Evolutionary conservation across 768 basidiomycete species (phyloP), one percentile per base, ranked within the genome.

Genomic region (Lentinus brumalis): DNA sequence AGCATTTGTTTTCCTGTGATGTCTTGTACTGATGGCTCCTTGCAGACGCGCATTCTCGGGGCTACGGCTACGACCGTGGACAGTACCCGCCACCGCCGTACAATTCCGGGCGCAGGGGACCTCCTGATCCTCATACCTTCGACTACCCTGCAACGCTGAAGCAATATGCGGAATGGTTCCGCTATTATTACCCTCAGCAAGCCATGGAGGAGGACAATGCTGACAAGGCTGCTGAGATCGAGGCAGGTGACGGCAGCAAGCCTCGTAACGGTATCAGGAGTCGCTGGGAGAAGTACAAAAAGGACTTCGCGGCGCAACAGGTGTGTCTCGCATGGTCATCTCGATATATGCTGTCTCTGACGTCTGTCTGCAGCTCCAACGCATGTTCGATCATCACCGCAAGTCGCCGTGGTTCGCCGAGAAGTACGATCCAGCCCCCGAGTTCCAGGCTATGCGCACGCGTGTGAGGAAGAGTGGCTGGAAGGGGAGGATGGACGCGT

Each of bases 361-460:
- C 7, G 38, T 35, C 39, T 63, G 50, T 56, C 77, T 81, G 73
- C 83, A 98, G 95, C 86, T 96, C 70, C 92, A 93, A 80, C 90
- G 91, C 59, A 90, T 98, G 83, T 97, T 94, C 82, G 91, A 97
- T 38, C 91, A 94, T 76, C 96, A 98, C 79, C 86, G 88, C 76
- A 89, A 90, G 71, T 93, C 92, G n/a, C 89, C 94, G 14, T 98
- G 96, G 96, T 98, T 97, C 79, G 85, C 87, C 57, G 96, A 98
- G 81, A 92, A 93, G 74, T 98, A 98, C 78, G 92, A 94, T 62
- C 89, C 89, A 58, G 75, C 86, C 44, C 79, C 84, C 53, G 89
- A 92, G 67, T 85, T 83, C 70, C 81, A 84, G 57, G 80, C 81
- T 56, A 78, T 95, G 72, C 89, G 96, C 68, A 80, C 80, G 63